Evolutionary conservation across 179 eudicot genomes (phyloP).

Genomic region (Spinacia oleracea): DNA sequence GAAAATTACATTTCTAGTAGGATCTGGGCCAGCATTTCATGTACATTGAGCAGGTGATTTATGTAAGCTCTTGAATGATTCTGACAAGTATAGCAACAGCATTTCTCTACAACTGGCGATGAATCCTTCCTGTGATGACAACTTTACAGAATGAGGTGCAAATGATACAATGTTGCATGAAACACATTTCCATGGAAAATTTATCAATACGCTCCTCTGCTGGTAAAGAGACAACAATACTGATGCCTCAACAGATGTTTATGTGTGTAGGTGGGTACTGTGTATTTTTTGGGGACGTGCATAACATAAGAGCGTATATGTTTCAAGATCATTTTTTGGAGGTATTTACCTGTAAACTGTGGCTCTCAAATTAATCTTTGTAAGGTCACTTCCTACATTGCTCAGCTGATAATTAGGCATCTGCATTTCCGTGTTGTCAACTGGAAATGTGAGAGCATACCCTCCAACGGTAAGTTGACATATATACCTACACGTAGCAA

Average conservation of each 20-base stretch:
- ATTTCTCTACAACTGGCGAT: slow-evolving; percentile 56
- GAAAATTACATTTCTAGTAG: slow-evolving; percentile 65
- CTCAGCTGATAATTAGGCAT: slow-evolving; percentile 33
- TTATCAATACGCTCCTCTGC: too few species aligned
- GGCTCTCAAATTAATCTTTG: slow-evolving; percentile 70
- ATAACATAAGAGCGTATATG: too few species aligned
- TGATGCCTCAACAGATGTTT: too few species aligned
- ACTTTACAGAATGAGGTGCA: too few species aligned
- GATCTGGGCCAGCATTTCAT: slow-evolving; percentile 76
- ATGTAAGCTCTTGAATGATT: slow-evolving; percentile 86
- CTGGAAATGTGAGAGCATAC: slow-evolving; percentile 68
- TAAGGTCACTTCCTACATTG: slow-evolving; percentile 44
- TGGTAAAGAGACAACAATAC: too few species aligned
- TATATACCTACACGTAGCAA: slow-evolving; percentile 52
- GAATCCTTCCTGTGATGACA: slow-evolving; percentile 61
- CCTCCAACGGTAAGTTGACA: slow-evolving; percentile 71
- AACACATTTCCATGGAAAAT: too few species aligned
- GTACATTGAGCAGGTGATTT: slow-evolving; percentile 72
- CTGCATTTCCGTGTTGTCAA: slow-evolving; percentile 29
- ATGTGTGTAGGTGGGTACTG: too few species aligned
- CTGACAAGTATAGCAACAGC: slow-evolving; percentile 73
- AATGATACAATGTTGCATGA: too few species aligned
- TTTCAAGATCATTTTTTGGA: too few species aligned
- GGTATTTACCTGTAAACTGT: slow-evolving; percentile 55
- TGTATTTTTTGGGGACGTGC: too few species aligned